phyloP scores from a whole-genome alignment of 2,329 filamentous ascomycete species.

The Aspergillus latus region DNA sequence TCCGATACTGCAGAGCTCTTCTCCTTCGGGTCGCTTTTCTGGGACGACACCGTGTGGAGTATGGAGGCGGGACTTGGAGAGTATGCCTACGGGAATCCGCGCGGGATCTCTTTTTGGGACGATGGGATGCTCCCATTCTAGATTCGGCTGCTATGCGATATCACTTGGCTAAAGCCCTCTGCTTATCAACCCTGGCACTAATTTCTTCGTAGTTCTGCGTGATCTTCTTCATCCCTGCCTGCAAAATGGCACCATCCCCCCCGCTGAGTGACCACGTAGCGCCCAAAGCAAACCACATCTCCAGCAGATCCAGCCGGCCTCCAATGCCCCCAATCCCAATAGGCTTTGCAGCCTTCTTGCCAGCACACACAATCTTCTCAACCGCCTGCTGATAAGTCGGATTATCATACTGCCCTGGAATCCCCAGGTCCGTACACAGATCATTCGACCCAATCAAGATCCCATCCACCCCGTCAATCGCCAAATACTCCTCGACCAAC shows the following conservation, averaged over 20 bases:
- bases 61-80: slow-evolving; percentile 3
- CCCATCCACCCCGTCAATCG: slow-evolving; percentile 45
- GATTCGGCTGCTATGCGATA: background rate
- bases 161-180: background rate
- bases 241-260: slow-evolving; percentile 37
- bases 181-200: slow-evolving; percentile 20
- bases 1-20: background rate
- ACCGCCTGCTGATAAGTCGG: slow-evolving; percentile 31
- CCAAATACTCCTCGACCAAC: slow-evolving; percentile 42
- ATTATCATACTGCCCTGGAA: slow-evolving; percentile 44
- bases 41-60: slow-evolving; percentile 1
- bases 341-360: slow-evolving; percentile 41
- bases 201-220: slow-evolving; percentile 31
- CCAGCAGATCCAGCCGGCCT: slow-evolving; percentile 43
- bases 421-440: slow-evolving; percentile 46
- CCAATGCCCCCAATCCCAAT: slow-evolving; percentile 46
- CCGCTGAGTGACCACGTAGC: slow-evolving; percentile 42
- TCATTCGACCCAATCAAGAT: slow-evolving; percentile 49
- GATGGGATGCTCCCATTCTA: background rate
- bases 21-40: background rate
- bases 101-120: background rate
- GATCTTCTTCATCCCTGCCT: slow-evolving; percentile 39
- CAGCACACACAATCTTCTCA: slow-evolving; percentile 39
- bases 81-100: slow-evolving; percentile 5
- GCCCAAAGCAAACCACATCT: slow-evolving; percentile 42